Evolutionary conservation across 805 yeast genomes (phyloP).

Genomic region (Wickerhamomyces sydowiorum): DNA sequence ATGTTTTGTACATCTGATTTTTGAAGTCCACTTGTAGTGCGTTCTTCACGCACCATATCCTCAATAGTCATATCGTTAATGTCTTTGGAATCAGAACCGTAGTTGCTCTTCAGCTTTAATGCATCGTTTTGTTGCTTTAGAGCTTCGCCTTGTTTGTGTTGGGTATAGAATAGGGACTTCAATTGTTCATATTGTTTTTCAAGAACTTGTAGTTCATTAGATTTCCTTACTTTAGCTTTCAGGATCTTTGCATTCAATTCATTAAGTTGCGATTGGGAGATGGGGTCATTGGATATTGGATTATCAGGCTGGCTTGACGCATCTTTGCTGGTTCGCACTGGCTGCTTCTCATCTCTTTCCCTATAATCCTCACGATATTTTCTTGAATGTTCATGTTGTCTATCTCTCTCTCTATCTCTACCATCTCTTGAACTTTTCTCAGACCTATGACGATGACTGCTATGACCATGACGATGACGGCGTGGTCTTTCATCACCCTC

Average conservation of each 20-base stretch:
- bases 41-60: slow-evolving; percentile 31
- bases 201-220: slow-evolving; percentile 13
- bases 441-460: neutral
- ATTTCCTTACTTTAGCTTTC: slow-evolving; percentile 27
- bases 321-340: neutral
- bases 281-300: neutral
- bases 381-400: too few relatives aligned
- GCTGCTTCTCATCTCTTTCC: slow-evolving; percentile 1
- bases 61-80: slow-evolving; percentile 31
- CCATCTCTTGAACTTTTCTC: neutral
- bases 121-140: slow-evolving; percentile 5
- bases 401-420: neutral
- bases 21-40: slow-evolving; percentile 11
- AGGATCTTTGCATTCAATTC: slow-evolving; percentile 27
- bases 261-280: slow-evolving; percentile 20
- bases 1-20: slow-evolving; percentile 28
- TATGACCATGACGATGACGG: slow-evolving; percentile 6
- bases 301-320: neutral
- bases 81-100: slow-evolving; percentile 2
- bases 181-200: slow-evolving; percentile 16
- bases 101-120: slow-evolving; percentile 1
- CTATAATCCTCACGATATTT: neutral
- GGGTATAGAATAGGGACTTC: slow-evolving; percentile 9
- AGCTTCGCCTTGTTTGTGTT: neutral
- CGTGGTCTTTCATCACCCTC: slow-evolving; percentile 4